Evolutionary conservation across 345 rosid species (phyloP).

Genomic region (Sapria himalayana): DNA sequence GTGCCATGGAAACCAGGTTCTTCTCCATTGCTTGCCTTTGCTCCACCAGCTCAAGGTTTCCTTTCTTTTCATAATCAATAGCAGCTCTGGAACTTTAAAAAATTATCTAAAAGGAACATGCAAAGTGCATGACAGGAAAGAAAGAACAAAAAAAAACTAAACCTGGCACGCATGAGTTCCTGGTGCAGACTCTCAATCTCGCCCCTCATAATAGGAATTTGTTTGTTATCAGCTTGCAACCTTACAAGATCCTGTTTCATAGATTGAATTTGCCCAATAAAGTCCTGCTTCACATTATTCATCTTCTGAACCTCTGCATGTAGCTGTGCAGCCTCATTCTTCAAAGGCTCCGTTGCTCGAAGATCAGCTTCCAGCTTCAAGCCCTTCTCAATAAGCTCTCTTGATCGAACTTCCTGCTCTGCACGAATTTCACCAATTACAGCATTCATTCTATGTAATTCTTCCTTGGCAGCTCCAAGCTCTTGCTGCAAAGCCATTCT

Average conservation of each 20-base stretch:
- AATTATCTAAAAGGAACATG: background rate
- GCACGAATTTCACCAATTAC: constrained; percentile 40
- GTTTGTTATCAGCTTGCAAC: constrained; percentile 55
- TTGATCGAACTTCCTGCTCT: constrained; percentile 42
- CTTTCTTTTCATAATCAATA: constrained; percentile 84
- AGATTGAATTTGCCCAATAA: constrained; percentile 46
- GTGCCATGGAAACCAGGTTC: constrained; percentile 88
- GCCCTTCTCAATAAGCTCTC: constrained; percentile 67
- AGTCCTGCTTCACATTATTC: constrained; percentile 42
- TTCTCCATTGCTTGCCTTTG: constrained; percentile 92
- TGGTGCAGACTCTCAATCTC: constrained; percentile 58
- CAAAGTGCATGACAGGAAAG: background rate
- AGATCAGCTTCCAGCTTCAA: constrained; percentile 72
- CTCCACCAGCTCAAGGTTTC: constrained; percentile 71
- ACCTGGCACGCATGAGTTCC: constrained; percentile 91
- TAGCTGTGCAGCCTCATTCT: constrained; percentile 46
- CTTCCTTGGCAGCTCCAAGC: constrained; percentile 67
- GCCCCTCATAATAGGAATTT: constrained; percentile 38
- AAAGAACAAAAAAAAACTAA: background rate
- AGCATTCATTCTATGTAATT: constrained; percentile 59
- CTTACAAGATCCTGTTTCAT: constrained; percentile 47
- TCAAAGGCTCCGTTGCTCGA: constrained; percentile 61
- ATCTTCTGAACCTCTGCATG: constrained; percentile 60
- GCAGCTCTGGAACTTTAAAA: constrained; percentile 27
- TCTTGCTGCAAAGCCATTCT: constrained; percentile 52